Evolutionary conservation across 805 yeast genomes (phyloP), one percentile per base, ranked within the genome.

Genomic region (Candida jianshihensis): DNA sequence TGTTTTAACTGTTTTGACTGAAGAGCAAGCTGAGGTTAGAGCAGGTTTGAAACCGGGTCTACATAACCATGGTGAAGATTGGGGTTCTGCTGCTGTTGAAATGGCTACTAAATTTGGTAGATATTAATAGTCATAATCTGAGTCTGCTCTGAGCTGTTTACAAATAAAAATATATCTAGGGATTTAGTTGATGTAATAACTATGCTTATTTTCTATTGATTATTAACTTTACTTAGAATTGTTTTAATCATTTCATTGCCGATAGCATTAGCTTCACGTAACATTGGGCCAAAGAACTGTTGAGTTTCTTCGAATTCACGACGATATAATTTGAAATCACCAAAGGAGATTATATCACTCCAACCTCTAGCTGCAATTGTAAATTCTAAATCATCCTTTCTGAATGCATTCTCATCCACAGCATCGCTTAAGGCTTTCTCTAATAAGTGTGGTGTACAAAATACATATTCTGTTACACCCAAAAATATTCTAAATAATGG

Each of bases 31-130:
- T 12, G 73, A 81, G 48, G 78, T 79, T 16, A 80, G 98, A 63
- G 95, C 97, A 11, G 98, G 97, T 19, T 65, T 90, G 43, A 87
- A 82, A 39, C 78, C 78, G 48, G 64, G 58, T 10, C 74, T 79
- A 78, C 97, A 92, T 61, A 90, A 90, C 67, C 98, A 92, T 55
- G 98, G 98, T 46, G 86, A 75, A 54, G 98, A 92, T 60, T 90
- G 98, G 98, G 98, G 95, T 48, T 89, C 94, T 25, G 96, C 97
- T 37, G 98, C 98, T 13, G 96, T 92, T 19, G 98, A 90, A 66
- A 90, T 92, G 97, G 81, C 75, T 4, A 34, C 54, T 13, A 75
- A 75, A 48, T 74, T 59, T 40, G 39, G 47, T 31, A 40, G 15
- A 26, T 30, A 12, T 20, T 33, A 24, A 24, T 5, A n/a, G 9